Conservation (phyloP, 225 moss, liverwort and hornwort genomes). For the Sphagnum tenellum region DNA sequence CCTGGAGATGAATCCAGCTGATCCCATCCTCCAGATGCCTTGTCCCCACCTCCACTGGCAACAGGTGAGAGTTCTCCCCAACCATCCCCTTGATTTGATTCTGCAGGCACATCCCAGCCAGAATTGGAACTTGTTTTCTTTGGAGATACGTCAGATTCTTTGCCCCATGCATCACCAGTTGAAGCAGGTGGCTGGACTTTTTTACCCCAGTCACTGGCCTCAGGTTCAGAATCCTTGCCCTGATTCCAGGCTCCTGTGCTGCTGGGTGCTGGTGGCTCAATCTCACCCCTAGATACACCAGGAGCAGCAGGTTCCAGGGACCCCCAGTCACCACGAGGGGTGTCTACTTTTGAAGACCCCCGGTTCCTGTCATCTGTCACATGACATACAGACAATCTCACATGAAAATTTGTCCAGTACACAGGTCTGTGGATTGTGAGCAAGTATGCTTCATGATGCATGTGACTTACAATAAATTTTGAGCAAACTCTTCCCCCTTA, state of each 20-base stretch:
- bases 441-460: too few relatives aligned
- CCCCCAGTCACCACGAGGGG: neutral
- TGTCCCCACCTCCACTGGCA: slow-evolving; percentile 17
- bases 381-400: too few relatives aligned
- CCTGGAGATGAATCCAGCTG: slow-evolving; percentile 15
- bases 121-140: slow-evolving; percentile 9
- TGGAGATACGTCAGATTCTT: slow-evolving; percentile 4
- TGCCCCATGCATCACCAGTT: slow-evolving; percentile 24
- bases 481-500: too few relatives aligned
- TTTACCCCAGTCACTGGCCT: neutral
- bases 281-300: too few relatives aligned
- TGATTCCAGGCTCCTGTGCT: too few relatives aligned
- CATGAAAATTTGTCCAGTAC: too few relatives aligned
- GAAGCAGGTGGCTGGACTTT: slow-evolving; percentile 11
- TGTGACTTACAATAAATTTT: too few relatives aligned
- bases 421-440: too few relatives aligned
- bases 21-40: slow-evolving; percentile 9
- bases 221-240: too few relatives aligned
- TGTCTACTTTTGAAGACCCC: too few relatives aligned
- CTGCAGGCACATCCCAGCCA: slow-evolving; percentile 17
- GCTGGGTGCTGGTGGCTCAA: too few relatives aligned
- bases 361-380: too few relatives aligned
- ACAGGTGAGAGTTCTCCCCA: slow-evolving; percentile 11
- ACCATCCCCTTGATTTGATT: slow-evolving; percentile 5
- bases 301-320: neutral